Conservation (phyloP, 2,329 filamentous ascomycete genomes). For the Pyrenophora graminea region DNA sequence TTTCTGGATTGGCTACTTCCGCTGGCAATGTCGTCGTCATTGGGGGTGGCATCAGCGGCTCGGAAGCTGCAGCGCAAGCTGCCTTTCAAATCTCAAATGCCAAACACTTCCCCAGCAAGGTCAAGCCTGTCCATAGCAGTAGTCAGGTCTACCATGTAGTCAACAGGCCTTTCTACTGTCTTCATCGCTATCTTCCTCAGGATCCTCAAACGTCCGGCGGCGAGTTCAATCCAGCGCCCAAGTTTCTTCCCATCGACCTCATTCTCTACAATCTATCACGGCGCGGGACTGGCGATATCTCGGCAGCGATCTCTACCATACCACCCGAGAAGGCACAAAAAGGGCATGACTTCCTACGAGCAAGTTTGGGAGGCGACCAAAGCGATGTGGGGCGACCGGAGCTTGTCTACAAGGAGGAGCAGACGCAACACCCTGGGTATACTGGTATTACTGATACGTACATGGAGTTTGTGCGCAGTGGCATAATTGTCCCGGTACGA, state of each 20-base stretch:
- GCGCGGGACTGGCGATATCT: constrained; percentile 61
- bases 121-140: constrained; percentile 31
- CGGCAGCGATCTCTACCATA: constrained; percentile 68
- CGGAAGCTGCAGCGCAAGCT: constrained; percentile 74
- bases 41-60: constrained; percentile 81
- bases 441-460: constrained; percentile 75
- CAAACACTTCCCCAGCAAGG: constrained; percentile 54
- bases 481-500: constrained; percentile 49
- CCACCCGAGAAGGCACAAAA: constrained; percentile 60
- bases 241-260: constrained; percentile 75
- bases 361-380: constrained; percentile 53
- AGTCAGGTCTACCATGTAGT: constrained; percentile 70
- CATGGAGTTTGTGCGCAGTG: constrained; percentile 71
- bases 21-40: constrained; percentile 70
- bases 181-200: constrained; percentile 59
- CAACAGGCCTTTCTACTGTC: constrained; percentile 71
- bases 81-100: constrained; percentile 72
- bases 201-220: constrained; percentile 27
- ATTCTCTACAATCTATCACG: constrained; percentile 70
- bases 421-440: constrained; percentile 62
- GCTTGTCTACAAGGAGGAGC: constrained; percentile 48
- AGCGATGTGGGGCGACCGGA: constrained; percentile 41
- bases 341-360: constrained; percentile 55
- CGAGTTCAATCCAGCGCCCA: constrained; percentile 51
- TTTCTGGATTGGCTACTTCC: constrained; percentile 22